These are phyloP conservation scores for Pseudozyma tsukubaensis DNA, from an alignment of 1,284 basidiomycete genomes.

Conservation along the genomic window DNA sequence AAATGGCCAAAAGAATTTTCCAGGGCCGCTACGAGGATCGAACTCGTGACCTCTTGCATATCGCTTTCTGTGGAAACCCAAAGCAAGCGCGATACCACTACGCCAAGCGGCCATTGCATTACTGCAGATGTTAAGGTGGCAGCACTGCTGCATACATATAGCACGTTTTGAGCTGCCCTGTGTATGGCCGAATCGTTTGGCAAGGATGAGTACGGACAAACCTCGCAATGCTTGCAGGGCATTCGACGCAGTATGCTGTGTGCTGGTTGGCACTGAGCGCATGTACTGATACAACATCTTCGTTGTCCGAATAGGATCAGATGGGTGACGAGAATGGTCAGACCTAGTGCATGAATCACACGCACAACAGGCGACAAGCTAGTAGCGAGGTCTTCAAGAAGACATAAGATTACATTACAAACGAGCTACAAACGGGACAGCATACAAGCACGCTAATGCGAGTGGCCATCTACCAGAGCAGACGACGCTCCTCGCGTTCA, in stretches of 20 bases:
- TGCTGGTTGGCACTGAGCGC: too few species aligned
- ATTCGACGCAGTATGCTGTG: too few species aligned
- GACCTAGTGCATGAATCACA: too few species aligned
- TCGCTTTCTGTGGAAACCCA: constrained; percentile 16
- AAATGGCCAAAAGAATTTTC: constrained; percentile 17
- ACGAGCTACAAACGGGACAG: background rate
- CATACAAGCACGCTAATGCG: background rate
- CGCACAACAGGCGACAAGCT: too few species aligned
- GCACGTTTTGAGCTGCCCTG: background rate
- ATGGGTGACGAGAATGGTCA: too few species aligned
- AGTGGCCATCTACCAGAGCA: constrained; percentile 42
- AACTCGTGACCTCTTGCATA: constrained; percentile 58
- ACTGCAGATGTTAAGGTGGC: background rate
- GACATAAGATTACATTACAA: background rate
- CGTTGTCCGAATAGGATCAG: too few species aligned
- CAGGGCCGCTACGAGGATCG: constrained; percentile 56
- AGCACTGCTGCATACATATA: constrained; percentile 1
- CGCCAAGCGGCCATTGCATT: constrained; percentile 47
- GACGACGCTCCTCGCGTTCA: constrained; percentile 52
- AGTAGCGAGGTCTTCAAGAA: too few species aligned
- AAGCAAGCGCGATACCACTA: constrained; percentile 59
- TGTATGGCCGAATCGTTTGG: too few species aligned
- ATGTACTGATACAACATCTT: too few species aligned
- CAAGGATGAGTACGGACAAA: background rate
- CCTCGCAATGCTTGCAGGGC: too few species aligned